Percentiles rank a stretch among this genome's conserved stretches.
phyloP scores from a whole-genome alignment of 805 yeast genomes.

The Cyberlindnera americana region DNA sequence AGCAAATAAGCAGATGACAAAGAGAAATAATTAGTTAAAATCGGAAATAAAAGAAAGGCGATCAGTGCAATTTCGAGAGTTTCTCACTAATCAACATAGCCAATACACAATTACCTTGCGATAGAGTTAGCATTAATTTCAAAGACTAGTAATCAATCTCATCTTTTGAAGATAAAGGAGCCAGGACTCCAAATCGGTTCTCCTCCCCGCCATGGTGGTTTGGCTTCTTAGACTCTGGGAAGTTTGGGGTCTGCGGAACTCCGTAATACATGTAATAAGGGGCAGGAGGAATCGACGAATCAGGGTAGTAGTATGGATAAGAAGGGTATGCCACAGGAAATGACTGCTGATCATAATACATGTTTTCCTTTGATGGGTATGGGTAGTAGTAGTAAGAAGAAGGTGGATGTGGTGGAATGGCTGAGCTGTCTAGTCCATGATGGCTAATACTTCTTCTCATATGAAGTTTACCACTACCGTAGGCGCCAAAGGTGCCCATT shows the following conservation, averaged over 20 bases:
- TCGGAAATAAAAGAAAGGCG: too few relatives aligned
- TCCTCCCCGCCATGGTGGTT: too few relatives aligned
- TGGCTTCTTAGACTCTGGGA: slow-evolving; percentile 10
- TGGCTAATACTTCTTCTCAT: slow-evolving; percentile 17
- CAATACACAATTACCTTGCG: too few relatives aligned
- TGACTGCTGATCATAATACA: slow-evolving; percentile 26
- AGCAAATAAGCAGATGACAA: too few relatives aligned
- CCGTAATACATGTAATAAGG: slow-evolving; percentile 31
- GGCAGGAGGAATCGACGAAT: slow-evolving; percentile 24
- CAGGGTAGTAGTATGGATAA: slow-evolving; percentile 26
- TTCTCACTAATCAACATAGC: too few relatives aligned
- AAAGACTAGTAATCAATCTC: slow-evolving; percentile 13
- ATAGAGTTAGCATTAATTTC: too few relatives aligned
- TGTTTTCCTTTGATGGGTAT: slow-evolving; percentile 27
- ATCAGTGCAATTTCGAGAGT: too few relatives aligned
- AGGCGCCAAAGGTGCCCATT: slow-evolving; percentile 16
- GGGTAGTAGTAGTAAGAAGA: slow-evolving; percentile 30
- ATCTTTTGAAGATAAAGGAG: background rate
- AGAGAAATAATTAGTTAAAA: too few relatives aligned
- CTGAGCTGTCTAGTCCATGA: slow-evolving; percentile 9
- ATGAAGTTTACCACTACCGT: slow-evolving; percentile 12
- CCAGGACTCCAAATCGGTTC: background rate
- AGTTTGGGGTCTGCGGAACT: slow-evolving; percentile 23
- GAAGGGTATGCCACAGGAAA: slow-evolving; percentile 22
- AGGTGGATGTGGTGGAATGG: slow-evolving; percentile 24